A percentile compares a stretch with the other conserved stretches of the same genome.
phyloP scores from a whole-genome alignment of 345 rosid species.

The Crucihimalaya himalaica region DNA sequence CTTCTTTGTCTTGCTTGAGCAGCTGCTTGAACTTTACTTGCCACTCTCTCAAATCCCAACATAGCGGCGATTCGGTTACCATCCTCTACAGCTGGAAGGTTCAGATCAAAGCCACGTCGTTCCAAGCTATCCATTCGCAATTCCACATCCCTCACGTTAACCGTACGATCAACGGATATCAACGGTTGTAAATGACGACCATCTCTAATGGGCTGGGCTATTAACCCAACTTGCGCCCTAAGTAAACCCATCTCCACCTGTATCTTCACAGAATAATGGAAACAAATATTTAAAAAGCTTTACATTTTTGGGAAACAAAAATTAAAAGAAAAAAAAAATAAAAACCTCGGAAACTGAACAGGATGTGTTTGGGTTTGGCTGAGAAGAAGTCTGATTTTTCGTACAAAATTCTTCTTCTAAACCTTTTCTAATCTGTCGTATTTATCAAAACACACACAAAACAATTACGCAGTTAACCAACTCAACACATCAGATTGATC shows the following conservation, averaged over 20 bases:
- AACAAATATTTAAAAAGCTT: background rate
- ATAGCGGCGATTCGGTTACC: background rate
- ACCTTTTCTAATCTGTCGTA: background rate
- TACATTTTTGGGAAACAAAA: background rate
- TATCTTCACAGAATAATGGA: constrained; percentile 20
- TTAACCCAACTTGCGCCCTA: constrained; percentile 26
- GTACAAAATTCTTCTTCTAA: background rate
- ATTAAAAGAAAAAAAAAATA: background rate
- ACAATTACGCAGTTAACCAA: background rate
- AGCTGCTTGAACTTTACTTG: constrained; percentile 19
- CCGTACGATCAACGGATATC: constrained; percentile 23
- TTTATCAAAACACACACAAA: background rate
- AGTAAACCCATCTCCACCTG: constrained; percentile 24
- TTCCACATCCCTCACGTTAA: background rate
- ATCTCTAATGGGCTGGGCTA: constrained; percentile 21
- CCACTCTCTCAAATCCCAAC: constrained; percentile 1
- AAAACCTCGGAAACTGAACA: constrained; percentile 19
- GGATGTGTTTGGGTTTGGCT: constrained; percentile 12
- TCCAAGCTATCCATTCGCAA: background rate
- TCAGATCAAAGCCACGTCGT: constrained; percentile 29
- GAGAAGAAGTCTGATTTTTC: background rate
- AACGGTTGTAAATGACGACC: constrained; percentile 21
- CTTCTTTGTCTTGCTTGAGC: constrained; percentile 39
- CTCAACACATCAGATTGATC: background rate
- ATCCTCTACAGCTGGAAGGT: constrained; percentile 26